Conservation (phyloP, 306 rosid species). For the Luffa acutangula region DNA sequence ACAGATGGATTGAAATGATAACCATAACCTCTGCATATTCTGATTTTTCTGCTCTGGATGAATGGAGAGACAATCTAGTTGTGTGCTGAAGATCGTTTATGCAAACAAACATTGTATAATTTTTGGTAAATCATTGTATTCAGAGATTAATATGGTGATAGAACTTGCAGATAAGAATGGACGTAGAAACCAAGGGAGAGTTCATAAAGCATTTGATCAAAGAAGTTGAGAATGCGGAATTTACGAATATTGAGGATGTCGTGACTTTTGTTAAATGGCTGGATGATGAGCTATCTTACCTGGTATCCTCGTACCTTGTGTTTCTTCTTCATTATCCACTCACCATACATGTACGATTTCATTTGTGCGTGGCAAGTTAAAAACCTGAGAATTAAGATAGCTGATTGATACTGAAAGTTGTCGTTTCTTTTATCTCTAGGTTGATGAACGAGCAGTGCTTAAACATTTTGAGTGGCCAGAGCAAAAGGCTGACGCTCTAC, state of each 20-base stretch:
- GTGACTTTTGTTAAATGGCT: slow-evolving; percentile 95
- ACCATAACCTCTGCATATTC: not conserved
- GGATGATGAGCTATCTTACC: slow-evolving; percentile 83
- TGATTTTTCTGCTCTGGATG: not conserved
- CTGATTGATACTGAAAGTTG: not conserved
- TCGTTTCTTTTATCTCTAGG: slow-evolving; percentile 23
- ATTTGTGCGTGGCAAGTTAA: not conserved
- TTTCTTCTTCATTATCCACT: not conserved
- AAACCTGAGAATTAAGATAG: not conserved
- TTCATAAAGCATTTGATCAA: slow-evolving; percentile 70
- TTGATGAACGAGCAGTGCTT: slow-evolving; percentile 91
- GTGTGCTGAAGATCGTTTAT: not conserved
- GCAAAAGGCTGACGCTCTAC: slow-evolving; percentile 72
- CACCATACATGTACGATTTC: not conserved
- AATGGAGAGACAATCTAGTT: not conserved
- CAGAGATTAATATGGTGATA: not conserved
- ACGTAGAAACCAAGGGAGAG: slow-evolving; percentile 28
- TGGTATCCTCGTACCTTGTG: slow-evolving; percentile 30
- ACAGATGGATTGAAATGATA: not conserved
- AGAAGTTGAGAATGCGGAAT: slow-evolving; percentile 72
- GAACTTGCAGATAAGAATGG: slow-evolving; percentile 65
- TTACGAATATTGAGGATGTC: slow-evolving; percentile 57
- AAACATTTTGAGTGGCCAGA: slow-evolving; percentile 94
- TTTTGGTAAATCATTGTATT: not conserved
- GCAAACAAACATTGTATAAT: not conserved